Conservation (phyloP, 1,284 basidiomycete genomes). For the Puccinia brachypodii region DNA sequence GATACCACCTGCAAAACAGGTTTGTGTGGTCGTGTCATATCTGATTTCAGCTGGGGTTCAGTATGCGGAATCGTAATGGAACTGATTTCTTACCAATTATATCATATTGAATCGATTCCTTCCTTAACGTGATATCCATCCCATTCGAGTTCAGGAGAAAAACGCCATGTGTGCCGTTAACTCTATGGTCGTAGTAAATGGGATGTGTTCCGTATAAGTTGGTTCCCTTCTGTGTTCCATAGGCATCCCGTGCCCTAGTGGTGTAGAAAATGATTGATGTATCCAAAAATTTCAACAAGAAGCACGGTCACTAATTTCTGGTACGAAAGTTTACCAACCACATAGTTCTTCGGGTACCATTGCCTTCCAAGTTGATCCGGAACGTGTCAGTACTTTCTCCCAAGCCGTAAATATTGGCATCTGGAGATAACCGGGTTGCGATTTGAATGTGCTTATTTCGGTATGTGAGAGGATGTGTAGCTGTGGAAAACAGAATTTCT, state of each 20-base stretch:
- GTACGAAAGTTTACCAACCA: not conserved
- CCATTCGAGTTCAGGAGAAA: slow-evolving; percentile 67
- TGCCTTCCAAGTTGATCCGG: slow-evolving; percentile 1
- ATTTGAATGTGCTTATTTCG: slow-evolving; percentile 47
- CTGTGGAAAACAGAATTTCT: slow-evolving; percentile 48
- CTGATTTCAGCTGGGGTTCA: not conserved
- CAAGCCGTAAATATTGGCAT: slow-evolving; percentile 48
- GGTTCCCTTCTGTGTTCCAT: slow-evolving; percentile 10
- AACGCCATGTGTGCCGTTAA: slow-evolving; percentile 57
- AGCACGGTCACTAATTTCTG: not conserved
- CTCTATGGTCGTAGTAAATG: slow-evolving; percentile 48
- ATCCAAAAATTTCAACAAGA: not conserved
- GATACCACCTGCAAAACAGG: slow-evolving; percentile 60
- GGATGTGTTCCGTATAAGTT: slow-evolving; percentile 49
- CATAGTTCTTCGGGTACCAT: slow-evolving; percentile 20
- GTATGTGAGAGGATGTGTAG: slow-evolving; percentile 28
- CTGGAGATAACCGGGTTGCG: slow-evolving; percentile 15
- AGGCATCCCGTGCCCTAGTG: slow-evolving; percentile 35
- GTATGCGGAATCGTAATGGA: not conserved
- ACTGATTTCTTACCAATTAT: slow-evolving; percentile 59
- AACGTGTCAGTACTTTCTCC: slow-evolving; percentile 41
- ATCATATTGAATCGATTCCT: slow-evolving; percentile 66
- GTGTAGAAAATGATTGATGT: not conserved
- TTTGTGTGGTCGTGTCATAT: not conserved
- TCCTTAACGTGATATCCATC: slow-evolving; percentile 66